These are phyloP conservation scores for Haberlea rhodopensis DNA, from an alignment of 257 asterid species.

Conservation along the genomic window DNA sequence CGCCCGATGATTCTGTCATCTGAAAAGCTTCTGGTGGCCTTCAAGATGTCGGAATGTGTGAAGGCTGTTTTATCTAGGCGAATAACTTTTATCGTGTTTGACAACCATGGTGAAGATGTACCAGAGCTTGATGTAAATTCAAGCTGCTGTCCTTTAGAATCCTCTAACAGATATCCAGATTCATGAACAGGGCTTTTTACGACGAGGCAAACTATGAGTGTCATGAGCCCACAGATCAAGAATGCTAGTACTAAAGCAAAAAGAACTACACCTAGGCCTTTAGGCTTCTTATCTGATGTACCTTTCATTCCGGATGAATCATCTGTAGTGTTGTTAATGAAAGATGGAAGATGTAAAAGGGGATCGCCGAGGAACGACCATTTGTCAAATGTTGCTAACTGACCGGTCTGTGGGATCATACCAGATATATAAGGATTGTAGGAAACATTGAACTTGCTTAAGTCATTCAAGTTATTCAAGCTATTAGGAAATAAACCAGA, in stretches of 20 bases:
- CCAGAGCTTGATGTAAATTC: slow-evolving; percentile 52
- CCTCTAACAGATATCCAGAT: slow-evolving; percentile 47
- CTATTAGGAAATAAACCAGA: slow-evolving; percentile 66
- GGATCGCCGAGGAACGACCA: slow-evolving; percentile 79
- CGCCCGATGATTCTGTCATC: slow-evolving; percentile 74
- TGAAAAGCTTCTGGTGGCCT: slow-evolving; percentile 72
- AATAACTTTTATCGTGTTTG: slow-evolving; percentile 59
- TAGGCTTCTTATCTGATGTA: slow-evolving; percentile 8
- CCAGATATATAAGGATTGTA: slow-evolving; percentile 74
- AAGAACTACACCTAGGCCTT: slow-evolving; percentile 38
- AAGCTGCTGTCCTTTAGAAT: slow-evolving; percentile 39
- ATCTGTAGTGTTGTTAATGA: slow-evolving; percentile 42
- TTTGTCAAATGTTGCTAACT: slow-evolving; percentile 67
- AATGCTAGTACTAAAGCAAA: slow-evolving; percentile 52
- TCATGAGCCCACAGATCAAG: slow-evolving; percentile 54
- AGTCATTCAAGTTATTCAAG: slow-evolving; percentile 52
- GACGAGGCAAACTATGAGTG: slow-evolving; percentile 51
- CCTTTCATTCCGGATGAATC: slow-evolving; percentile 9
- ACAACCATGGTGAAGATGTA: slow-evolving; percentile 69
- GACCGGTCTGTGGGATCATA: slow-evolving; percentile 59
- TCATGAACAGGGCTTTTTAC: slow-evolving; percentile 48
- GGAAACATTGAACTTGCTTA: slow-evolving; percentile 79
- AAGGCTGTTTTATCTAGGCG: slow-evolving; percentile 75
- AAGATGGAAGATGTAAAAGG: slow-evolving; percentile 58
- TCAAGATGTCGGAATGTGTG: slow-evolving; percentile 79